A percentile compares a stretch with the other conserved stretches of the same genome.
Evolutionary conservation across 306 rosid species (phyloP).

Genomic region (Amphicarpaea edgeworthii): DNA sequence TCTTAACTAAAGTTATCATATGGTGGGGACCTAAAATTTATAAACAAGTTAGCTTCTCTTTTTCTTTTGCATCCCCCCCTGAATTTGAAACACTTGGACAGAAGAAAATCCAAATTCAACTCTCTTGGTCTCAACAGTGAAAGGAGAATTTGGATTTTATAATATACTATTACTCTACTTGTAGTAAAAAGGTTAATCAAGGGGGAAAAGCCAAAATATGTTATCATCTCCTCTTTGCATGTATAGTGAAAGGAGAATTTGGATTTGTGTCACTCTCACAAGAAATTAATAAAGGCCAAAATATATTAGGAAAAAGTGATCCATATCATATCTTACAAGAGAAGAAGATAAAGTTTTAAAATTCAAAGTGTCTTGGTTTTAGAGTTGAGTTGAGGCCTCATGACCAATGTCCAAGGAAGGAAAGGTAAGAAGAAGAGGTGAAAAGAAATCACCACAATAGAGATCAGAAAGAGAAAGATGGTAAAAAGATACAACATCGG

Average conservation of each 20-base stretch:
- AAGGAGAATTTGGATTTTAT: conserved; percentile 28
- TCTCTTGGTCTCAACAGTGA: conserved; percentile 29
- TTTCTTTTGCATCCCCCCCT: conserved; percentile 18
- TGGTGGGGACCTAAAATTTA: conserved; percentile 51
- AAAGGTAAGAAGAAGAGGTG: neutral
- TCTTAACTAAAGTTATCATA: conserved; percentile 40
- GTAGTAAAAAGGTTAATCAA: conserved; percentile 12
- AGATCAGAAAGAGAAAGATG: neutral
- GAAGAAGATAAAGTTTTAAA: conserved; percentile 5
- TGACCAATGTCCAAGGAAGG: conserved; percentile 24
- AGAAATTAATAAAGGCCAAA: neutral
- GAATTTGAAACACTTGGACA: conserved; percentile 47
- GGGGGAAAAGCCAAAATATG: neutral
- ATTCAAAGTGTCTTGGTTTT: conserved; percentile 20
- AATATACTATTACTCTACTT: neutral
- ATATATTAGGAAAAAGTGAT: conserved; percentile 9
- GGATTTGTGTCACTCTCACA: conserved; percentile 17
- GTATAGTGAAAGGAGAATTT: conserved; percentile 16
- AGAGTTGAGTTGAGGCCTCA: conserved; percentile 23
- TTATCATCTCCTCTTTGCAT: conserved; percentile 17
- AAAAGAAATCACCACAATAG: neutral
- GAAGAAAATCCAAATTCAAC: conserved; percentile 34
- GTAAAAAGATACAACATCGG: neutral
- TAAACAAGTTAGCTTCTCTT: conserved; percentile 35
- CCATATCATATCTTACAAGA: neutral